These are phyloP conservation scores for Rosellinia necatrix DNA, from an alignment of 2,329 filamentous ascomycete genomes.

Conservation along the genomic window DNA sequence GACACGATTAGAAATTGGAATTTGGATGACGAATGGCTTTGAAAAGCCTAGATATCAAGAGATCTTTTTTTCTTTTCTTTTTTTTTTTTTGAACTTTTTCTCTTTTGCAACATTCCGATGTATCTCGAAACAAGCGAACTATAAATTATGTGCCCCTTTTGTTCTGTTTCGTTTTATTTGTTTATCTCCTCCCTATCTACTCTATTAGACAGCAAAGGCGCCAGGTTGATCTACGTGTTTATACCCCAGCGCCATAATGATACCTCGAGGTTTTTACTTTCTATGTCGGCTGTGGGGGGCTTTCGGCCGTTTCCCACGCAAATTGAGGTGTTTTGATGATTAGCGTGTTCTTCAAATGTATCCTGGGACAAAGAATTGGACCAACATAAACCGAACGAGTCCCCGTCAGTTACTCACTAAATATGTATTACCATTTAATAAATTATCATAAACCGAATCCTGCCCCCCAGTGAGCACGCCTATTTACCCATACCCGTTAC, in stretches of 20 bases:
- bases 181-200: too few relatives aligned
- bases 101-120: background rate
- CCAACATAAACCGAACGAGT: background rate
- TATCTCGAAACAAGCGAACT: too few relatives aligned
- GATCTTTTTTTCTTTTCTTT: background rate
- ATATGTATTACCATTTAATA: background rate
- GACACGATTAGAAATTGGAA: conserved; percentile 30
- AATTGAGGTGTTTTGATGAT: too few relatives aligned
- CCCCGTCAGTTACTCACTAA: background rate
- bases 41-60: conserved; percentile 6
- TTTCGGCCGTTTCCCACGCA: too few relatives aligned
- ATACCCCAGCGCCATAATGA: too few relatives aligned
- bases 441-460: background rate
- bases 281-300: too few relatives aligned
- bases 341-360: too few relatives aligned
- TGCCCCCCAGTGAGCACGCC: background rate
- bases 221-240: too few relatives aligned
- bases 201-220: too few relatives aligned
- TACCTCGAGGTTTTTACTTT: too few relatives aligned
- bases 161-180: too few relatives aligned
- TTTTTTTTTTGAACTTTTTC: background rate
- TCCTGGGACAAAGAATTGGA: background rate
- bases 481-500: background rate
- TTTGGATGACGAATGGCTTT: conserved; percentile 28
- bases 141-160: too few relatives aligned